Evolutionary conservation across 129 eudicot species (phyloP).

Genomic region (Chrysanthemum lavandulifolium): DNA sequence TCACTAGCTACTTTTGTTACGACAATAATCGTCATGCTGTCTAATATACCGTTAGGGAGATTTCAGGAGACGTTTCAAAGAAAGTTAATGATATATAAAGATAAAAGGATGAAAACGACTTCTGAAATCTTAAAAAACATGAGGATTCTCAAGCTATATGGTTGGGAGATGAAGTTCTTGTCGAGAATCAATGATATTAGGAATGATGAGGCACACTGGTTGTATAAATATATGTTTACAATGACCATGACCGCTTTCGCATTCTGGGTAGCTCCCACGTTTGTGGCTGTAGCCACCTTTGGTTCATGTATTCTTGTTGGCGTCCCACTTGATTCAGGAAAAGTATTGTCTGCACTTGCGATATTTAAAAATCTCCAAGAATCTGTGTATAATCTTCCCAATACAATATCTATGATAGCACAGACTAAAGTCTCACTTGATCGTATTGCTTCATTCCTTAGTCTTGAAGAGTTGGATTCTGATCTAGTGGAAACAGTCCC

Average conservation of each 20-base stretch:
- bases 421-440: conserved; percentile 92
- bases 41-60: conserved; percentile 62
- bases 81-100: conserved; percentile 68
- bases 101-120: conserved; percentile 82
- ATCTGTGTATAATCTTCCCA: conserved; percentile 64
- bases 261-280: conserved; percentile 84
- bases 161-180: conserved; percentile 95
- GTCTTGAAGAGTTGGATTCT: conserved; percentile 58
- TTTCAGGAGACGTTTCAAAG: conserved; percentile 69
- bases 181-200: conserved; percentile 60
- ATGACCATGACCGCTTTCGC: conserved; percentile 41
- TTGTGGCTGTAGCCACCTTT: conserved; percentile 69
- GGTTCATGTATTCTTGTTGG: conserved; percentile 64
- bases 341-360: conserved; percentile 79
- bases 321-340: conserved; percentile 84
- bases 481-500: conserved; percentile 60
- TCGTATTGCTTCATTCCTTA: conserved; percentile 67
- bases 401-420: conserved; percentile 57
- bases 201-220: conserved; percentile 63
- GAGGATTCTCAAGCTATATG: conserved; percentile 90
- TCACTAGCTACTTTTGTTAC: conserved; percentile 63
- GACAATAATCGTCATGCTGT: conserved; percentile 54
- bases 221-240: conserved; percentile 52
- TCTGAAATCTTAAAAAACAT: conserved; percentile 84
- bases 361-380: conserved; percentile 81